Conservation (phyloP, 257 asterid genomes). For the Scutellaria minor region DNA sequence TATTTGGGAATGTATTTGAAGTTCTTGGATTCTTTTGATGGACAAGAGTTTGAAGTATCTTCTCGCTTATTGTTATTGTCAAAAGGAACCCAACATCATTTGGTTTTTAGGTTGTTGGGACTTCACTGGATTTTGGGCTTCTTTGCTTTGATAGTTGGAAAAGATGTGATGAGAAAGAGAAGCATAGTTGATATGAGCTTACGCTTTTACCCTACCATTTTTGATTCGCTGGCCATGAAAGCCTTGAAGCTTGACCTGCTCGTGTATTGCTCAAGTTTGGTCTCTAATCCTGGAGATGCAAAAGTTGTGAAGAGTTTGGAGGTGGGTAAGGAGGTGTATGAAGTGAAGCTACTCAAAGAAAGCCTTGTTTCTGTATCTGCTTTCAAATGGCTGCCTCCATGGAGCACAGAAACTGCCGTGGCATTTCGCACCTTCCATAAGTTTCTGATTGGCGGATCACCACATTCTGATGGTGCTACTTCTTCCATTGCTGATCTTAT, state of each 20-base stretch:
- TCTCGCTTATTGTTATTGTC: slow-evolving; percentile 64
- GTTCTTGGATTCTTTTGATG: slow-evolving; percentile 69
- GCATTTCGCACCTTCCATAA: slow-evolving; percentile 84
- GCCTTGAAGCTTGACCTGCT: slow-evolving; percentile 87
- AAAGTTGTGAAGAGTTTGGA: slow-evolving; percentile 45
- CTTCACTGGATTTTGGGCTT: slow-evolving; percentile 87
- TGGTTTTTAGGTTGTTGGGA: slow-evolving; percentile 72
- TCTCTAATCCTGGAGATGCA: slow-evolving; percentile 42
- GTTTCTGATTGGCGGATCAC: slow-evolving; percentile 73
- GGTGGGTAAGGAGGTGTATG: slow-evolving; percentile 46
- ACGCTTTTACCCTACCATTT: slow-evolving; percentile 77
- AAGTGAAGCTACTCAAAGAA: slow-evolving; percentile 69
- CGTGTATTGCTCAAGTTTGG: slow-evolving; percentile 67
- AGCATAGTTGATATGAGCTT: slow-evolving; percentile 60
- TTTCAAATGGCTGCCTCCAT: slow-evolving; percentile 93
- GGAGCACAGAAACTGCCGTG: slow-evolving; percentile 94
- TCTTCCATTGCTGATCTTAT: slow-evolving; percentile 43
- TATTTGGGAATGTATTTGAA: slow-evolving; percentile 64
- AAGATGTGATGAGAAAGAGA: slow-evolving; percentile 58
- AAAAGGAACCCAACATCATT: slow-evolving; percentile 68
- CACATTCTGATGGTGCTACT: slow-evolving; percentile 53
- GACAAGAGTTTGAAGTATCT: slow-evolving; percentile 74
- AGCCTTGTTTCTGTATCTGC: slow-evolving; percentile 86
- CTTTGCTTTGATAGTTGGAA: slow-evolving; percentile 51
- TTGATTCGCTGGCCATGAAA: slow-evolving; percentile 84